Conservation (phyloP, 75 land plant genomes). For the Selaginella moellendorffii region DNA sequence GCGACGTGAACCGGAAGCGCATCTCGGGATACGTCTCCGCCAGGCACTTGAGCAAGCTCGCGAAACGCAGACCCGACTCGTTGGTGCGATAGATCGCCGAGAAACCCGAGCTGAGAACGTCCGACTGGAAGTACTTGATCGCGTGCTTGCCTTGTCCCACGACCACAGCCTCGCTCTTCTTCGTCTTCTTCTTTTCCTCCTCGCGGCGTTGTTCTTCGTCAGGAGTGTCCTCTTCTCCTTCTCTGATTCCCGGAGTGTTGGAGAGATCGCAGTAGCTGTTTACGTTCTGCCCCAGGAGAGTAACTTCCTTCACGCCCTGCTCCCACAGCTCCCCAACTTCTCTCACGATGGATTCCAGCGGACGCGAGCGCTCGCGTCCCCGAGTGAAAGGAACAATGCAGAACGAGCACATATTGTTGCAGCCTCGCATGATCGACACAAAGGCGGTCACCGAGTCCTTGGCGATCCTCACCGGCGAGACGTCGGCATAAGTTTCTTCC, state of each 20-base stretch:
- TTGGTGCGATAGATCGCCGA: conserved; percentile 64
- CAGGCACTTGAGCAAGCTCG: conserved; percentile 57
- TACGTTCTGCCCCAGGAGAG: conserved; percentile 93
- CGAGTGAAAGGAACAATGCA: conserved; percentile 99
- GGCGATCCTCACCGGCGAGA: conserved; percentile 80
- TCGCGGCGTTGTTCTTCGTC: conserved; percentile 14
- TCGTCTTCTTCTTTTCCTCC: neutral
- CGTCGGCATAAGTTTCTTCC: conserved; percentile 99
- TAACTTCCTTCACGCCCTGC: conserved; percentile 88
- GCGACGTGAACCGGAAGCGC: conserved; percentile 93
- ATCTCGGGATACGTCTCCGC: conserved; percentile 73
- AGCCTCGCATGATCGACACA: conserved; percentile 98
- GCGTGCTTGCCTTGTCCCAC: conserved; percentile 32
- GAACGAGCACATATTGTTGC: conserved; percentile 98
- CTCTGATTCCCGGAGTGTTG: conserved; percentile 15
- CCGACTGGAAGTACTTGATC: conserved; percentile 9
- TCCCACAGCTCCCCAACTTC: conserved; percentile 88
- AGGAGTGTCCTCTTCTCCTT: conserved; percentile 18
- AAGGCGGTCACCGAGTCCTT: conserved; percentile 83
- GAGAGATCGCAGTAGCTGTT: conserved; percentile 83
- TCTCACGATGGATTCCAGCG: conserved; percentile 77
- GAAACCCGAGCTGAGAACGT: conserved; percentile 70
- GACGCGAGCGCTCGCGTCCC: conserved; percentile 92
- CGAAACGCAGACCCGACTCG: conserved; percentile 61
- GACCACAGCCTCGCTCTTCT: neutral